phyloP scores from a whole-genome alignment of 2,329 filamentous ascomycete species.

The Pseudocercospora vitis region DNA sequence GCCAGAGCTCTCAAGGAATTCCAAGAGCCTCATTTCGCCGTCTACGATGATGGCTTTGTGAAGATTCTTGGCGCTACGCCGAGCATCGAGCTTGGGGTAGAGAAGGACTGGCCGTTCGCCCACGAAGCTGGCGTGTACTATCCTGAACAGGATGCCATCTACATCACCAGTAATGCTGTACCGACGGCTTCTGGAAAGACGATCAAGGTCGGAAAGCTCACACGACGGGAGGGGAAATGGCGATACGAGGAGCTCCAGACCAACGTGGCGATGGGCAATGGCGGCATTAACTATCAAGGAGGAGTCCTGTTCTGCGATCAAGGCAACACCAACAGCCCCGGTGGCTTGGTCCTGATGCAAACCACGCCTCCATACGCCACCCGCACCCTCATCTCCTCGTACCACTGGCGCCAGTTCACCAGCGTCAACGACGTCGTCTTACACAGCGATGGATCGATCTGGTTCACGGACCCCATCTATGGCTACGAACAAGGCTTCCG shows the following conservation, averaged over 20 bases:
- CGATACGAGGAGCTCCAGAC: slow-evolving; percentile 42
- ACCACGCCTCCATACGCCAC: slow-evolving; percentile 27
- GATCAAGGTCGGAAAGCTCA: slow-evolving; percentile 33
- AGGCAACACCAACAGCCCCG: slow-evolving; percentile 28
- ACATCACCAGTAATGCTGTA: slow-evolving; percentile 44
- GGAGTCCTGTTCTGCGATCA: slow-evolving; percentile 38
- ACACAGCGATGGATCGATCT: slow-evolving; percentile 57
- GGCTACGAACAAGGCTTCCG: slow-evolving; percentile 61
- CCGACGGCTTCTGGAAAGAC: slow-evolving; percentile 15
- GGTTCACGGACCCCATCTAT: slow-evolving; percentile 64
- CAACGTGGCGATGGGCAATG: slow-evolving; percentile 50
- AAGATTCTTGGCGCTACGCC: slow-evolving; percentile 29
- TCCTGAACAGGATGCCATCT: slow-evolving; percentile 41
- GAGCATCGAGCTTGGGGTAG: slow-evolving; percentile 25
- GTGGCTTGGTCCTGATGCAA: slow-evolving; percentile 31
- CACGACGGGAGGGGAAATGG: slow-evolving; percentile 40
- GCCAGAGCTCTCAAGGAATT: slow-evolving; percentile 19
- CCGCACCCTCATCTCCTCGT: slow-evolving; percentile 56
- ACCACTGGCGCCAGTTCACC: slow-evolving; percentile 60
- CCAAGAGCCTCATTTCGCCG: slow-evolving; percentile 27
- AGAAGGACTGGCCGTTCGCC: slow-evolving; percentile 33
- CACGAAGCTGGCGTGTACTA: slow-evolving; percentile 45
- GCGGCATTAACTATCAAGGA: slow-evolving; percentile 50
- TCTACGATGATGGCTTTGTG: slow-evolving; percentile 33
- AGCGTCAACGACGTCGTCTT: slow-evolving; percentile 60